phyloP scores from a whole-genome alignment of 2,329 filamentous ascomycete genomes.

The Phialemoniopsis sp. region DNA sequence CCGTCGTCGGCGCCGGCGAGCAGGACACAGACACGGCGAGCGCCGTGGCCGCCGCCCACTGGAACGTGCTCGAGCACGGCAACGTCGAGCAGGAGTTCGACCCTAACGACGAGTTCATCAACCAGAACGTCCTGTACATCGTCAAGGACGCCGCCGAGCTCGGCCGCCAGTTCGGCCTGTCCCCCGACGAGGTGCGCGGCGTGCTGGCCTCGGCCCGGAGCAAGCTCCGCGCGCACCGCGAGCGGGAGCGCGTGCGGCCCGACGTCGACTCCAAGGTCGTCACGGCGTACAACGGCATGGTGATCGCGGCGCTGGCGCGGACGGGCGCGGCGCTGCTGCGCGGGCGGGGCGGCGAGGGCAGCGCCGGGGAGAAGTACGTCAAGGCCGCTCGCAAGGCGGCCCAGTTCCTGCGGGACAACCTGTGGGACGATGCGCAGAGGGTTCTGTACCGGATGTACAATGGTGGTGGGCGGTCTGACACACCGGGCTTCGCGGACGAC shows the following conservation, averaged over 20 bases:
- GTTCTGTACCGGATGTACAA: conserved; percentile 73
- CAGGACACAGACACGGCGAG: conserved; percentile 46
- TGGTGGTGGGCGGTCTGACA: conserved; percentile 57
- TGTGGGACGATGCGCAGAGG: conserved; percentile 63
- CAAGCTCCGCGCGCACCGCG: conserved; percentile 67
- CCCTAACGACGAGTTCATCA: conserved; percentile 88
- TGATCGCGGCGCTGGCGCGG: conserved; percentile 76
- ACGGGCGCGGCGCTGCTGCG: conserved; percentile 64
- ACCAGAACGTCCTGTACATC: conserved; percentile 83
- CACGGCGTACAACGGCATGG: conserved; percentile 83
- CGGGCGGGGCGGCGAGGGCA: conserved; percentile 42
- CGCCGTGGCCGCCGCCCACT: conserved; percentile 75
- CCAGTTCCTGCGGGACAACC: conserved; percentile 64
- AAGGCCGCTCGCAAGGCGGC: conserved; percentile 64
- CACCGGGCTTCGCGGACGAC: conserved; percentile 82
- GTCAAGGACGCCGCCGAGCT: conserved; percentile 64
- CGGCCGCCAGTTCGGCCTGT: conserved; percentile 69
- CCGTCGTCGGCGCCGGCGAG: conserved; percentile 50
- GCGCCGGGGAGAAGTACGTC: conserved; percentile 57
- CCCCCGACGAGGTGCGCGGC: conserved; percentile 62
- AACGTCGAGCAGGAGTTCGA: conserved; percentile 83
- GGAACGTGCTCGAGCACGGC: conserved; percentile 77
- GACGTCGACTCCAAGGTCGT: conserved; percentile 85
- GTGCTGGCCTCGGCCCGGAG: conserved; percentile 63
- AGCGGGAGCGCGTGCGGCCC: conserved; percentile 71